These are phyloP conservation scores for Meira miltonrushii DNA, from an alignment of 1,284 basidiomycete species.

Conservation along the genomic window DNA sequence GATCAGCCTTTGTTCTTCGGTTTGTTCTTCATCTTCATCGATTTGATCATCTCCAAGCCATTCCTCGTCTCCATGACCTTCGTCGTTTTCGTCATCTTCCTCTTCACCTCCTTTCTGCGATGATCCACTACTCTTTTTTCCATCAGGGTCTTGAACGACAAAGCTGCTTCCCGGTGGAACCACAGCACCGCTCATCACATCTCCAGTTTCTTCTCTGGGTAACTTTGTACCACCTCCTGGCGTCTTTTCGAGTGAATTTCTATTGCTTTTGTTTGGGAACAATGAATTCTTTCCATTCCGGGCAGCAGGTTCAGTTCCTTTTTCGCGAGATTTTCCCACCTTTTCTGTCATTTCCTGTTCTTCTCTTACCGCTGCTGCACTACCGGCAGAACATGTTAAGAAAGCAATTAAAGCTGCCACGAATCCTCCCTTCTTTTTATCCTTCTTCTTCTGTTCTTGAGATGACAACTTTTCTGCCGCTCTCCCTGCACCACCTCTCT, in stretches of 20 bases:
- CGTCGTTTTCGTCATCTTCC: constrained; percentile 20
- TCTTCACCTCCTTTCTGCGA: constrained; percentile 53
- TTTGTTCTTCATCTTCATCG: constrained; percentile 56
- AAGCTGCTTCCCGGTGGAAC: constrained; percentile 67
- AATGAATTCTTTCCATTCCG: background rate
- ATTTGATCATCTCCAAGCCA: constrained; percentile 54
- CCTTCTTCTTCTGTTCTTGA: too few species aligned
- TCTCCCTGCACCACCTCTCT: background rate
- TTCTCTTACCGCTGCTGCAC: constrained; percentile 16
- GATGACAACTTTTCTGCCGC: background rate
- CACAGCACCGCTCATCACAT: constrained; percentile 65
- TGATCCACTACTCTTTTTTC: constrained; percentile 14
- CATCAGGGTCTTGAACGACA: constrained; percentile 28
- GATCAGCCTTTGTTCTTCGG: constrained; percentile 70
- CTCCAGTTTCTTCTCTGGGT: constrained; percentile 60
- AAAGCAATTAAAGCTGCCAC: constrained; percentile 23
- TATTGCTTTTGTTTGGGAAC: background rate
- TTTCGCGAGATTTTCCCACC: background rate
- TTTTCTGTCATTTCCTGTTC: constrained; percentile 13
- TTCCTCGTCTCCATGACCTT: constrained; percentile 27
- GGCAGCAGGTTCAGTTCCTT: background rate
- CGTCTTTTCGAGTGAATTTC: constrained; percentile 13
- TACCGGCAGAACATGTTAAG: constrained; percentile 30
- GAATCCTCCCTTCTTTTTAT: constrained; percentile 1
- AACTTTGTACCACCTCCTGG: constrained; percentile 46